Base-by-base conservation (phyloP, 192 early-diverging fungal genomes). In the Pilobolus umbonatus region DNA sequence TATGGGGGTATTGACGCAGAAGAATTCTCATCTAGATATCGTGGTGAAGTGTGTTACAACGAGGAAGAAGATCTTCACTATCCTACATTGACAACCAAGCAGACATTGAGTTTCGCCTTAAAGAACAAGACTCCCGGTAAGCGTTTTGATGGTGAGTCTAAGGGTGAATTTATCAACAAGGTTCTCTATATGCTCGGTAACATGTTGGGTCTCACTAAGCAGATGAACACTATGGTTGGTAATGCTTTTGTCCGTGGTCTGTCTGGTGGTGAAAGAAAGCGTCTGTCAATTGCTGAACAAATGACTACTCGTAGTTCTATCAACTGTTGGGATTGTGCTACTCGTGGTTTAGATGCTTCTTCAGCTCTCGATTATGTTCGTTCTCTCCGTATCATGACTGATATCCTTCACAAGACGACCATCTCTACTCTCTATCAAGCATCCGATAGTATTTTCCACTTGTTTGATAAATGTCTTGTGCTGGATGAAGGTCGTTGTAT, bases 311-410 rank as follows among this genome's bases (percentile, higher is more conserved):
- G 80, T 49, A 69, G 75, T 15, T 60, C 80, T 29, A 65, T 87
- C 63, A 81, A 85, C 42, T 70, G 83, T 48, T 88, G 84, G 84
- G 86, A 88, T 53, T 79, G 83, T 26, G 80, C 80, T 56, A 92
- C 90, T 7, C 77, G 78, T 35, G 90, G 90, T 47, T 75, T 92
- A 51, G 90, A 92, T 69, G 82, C 86, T n/a, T 87, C 85, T 55
- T 86, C 84, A 5, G 85, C 90, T 43, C 75, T 92, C 7, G 89
- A 91, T 60, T 91, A 87, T 61, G 80, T 82, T 36, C 76, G 81
- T 51, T 84, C 78, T 22, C 78, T 91, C 44, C 85, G 89, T 42
- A 81, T 88, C 38, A 78, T 76, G 73, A 79, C 85, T 31, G 84
- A 89, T 55, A 76, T 86, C 25, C 55, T 84, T 40, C 72, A 81